Base-by-base conservation (phyloP, 148 eudicot species). In the Vaccinium vitisidaea region DNA sequence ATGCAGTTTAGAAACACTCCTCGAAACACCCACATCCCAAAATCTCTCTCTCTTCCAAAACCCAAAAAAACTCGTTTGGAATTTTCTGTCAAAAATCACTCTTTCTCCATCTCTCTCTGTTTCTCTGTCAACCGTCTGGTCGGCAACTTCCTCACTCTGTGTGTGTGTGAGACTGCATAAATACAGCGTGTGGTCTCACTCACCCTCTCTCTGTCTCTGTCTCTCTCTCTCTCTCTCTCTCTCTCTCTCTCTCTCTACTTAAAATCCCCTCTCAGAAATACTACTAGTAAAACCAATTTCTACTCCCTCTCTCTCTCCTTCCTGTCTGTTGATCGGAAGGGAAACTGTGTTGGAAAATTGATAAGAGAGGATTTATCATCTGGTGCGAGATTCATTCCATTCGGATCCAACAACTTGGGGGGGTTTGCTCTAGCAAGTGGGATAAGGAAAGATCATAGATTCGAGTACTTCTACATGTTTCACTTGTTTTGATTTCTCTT, bases 91-190 rank as follows among this genome's bases (percentile, higher is more conserved):
- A 9, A 43, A 43, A 43, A 27, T 1, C 48, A n/a, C 83, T 46
- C 74, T 61, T 75, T 48, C 75, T 46, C 75, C 48, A 4, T 63
- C 75, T 59, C 54, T 21, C 65, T 21, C 23, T 59, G 23, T 80
- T 5, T 46, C 54, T 43, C 59, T 69, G 76, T 39, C 77, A 69
- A 79, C 84, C 52, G 78, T 71, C 84, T 71, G 84, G 84, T 82
- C 78, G 84, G 84, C 84, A 82, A 82, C 48, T 67, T 67, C 36
- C 36, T 10, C 36, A 25, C 73, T 59, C 59, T 65, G 25, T 52
- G 83, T 19, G 50, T n/a, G 27, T 50, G 63, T 50, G 61, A 16
- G 39, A 7, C 49, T 48, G 48, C 50, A 43, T 23, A 46, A 19
- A 23, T 21, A 18, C 61, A 27, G 59, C 16, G 77, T 82, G 75